These are phyloP conservation scores for Cercospora zeina DNA, from an alignment of 2,329 filamentous ascomycete genomes.

Conservation along the genomic window DNA sequence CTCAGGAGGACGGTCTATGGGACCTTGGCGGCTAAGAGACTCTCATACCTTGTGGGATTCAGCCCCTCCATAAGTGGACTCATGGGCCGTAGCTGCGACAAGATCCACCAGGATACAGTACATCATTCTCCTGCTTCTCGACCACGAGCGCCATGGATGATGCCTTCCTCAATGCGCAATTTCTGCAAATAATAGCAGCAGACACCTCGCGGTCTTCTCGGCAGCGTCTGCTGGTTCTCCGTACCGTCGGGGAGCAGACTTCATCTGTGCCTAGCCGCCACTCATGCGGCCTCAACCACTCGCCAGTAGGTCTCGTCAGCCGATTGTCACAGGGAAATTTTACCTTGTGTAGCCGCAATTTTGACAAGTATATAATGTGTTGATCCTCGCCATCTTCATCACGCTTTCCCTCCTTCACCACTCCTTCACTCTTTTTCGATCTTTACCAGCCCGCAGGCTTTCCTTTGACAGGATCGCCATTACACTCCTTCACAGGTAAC, in stretches of 20 bases:
- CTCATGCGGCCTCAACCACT: not conserved
- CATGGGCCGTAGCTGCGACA: conserved; percentile 1
- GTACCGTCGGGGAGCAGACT: not conserved
- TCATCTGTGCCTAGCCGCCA: conserved; percentile 5
- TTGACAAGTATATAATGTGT: conserved; percentile 7
- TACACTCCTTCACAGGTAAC: conserved; percentile 10
- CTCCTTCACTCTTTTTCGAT: conserved; percentile 2
- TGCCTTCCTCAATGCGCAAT: not conserved
- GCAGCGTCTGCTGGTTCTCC: not conserved
- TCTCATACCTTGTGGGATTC: not conserved
- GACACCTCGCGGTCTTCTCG: conserved; percentile 6
- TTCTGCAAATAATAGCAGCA: conserved; percentile 1
- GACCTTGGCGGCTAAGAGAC: conserved; percentile 4
- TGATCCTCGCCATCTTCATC: not conserved
- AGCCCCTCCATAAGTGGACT: conserved; percentile 8
- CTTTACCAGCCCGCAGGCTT: not conserved
- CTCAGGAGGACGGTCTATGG: not conserved
- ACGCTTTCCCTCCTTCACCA: not conserved
- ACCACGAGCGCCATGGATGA: conserved; percentile 12
- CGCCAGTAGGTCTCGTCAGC: not conserved
- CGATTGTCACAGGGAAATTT: conserved; percentile 3
- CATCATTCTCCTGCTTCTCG: conserved; percentile 14
- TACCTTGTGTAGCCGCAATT: not conserved
- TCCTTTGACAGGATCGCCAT: conserved; percentile 14
- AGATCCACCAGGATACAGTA: conserved; percentile 11